Conservation (phyloP, 2,329 filamentous ascomycete genomes). For the Fusarium virguliforme region DNA sequence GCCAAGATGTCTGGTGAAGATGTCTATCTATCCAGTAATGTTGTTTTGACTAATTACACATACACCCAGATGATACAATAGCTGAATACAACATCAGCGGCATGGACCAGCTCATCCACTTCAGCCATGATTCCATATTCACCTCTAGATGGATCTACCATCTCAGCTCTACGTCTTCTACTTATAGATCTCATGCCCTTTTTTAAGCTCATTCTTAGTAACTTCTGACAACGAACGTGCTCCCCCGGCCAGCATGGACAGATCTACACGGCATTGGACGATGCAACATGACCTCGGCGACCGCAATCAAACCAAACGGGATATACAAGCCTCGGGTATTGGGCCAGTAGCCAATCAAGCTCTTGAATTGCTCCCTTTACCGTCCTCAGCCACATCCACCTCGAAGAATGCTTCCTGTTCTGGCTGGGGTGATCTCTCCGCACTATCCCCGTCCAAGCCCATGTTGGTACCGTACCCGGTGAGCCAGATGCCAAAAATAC, state of each 20-base stretch:
- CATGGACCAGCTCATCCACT: not conserved
- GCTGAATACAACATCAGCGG: not conserved
- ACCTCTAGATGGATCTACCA: not conserved
- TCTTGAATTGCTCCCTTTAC: not conserved
- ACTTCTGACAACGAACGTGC: slow-evolving; percentile 10
- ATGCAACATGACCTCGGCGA: slow-evolving; percentile 3
- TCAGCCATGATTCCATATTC: not conserved
- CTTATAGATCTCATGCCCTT: slow-evolving; percentile 8
- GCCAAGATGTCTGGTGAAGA: not conserved
- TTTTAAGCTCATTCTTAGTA: slow-evolving; percentile 14
- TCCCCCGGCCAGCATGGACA: not conserved
- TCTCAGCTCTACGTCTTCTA: not conserved
- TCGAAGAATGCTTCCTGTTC: slow-evolving; percentile 20
- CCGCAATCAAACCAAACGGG: not conserved
- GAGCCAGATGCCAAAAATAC: slow-evolving; percentile 3
- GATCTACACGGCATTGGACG: slow-evolving; percentile 9
- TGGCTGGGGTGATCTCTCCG: not conserved
- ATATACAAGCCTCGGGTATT: not conserved
- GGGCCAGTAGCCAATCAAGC: not conserved
- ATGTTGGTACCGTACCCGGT: slow-evolving; percentile 5
- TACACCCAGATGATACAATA: not conserved
- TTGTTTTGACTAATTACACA: not conserved
- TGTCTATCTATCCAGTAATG: too few species aligned
- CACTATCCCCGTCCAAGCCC: slow-evolving; percentile 5
- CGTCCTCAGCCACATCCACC: slow-evolving; percentile 2